Base-by-base conservation (phyloP, 331 rosid genomes). In the Arachis monticola region DNA sequence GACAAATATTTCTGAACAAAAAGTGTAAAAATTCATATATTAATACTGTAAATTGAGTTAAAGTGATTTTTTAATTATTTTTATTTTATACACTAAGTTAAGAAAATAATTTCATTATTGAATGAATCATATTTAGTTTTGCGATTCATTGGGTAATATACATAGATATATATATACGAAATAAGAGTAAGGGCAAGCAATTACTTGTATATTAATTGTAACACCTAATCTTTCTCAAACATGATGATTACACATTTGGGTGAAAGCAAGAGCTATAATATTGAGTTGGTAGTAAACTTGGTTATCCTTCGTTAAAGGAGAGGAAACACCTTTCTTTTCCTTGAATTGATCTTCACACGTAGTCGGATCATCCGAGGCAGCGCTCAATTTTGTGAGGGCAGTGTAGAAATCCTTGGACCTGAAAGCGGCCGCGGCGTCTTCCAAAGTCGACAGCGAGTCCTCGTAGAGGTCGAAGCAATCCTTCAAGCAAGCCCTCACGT, bases 311-410 rank as follows among this genome's bases (percentile, higher is more conserved):
- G 84, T 82, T 48, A 85, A 69, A 66, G 90, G 92, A 74, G 85
- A 88, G 4, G 9, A 61, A 64, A 50, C 82, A 31, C 83, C 83
- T 76, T 80, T 69, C 83, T 64, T 87, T 6, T 86, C 92, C 71
- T 70, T 78, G 73, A 88, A 91, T 1, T 86, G 90, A 52, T 91
- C 92, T 69, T 88, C 90, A 77, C 93, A 87, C 0, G 86, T 85
- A 42, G 46, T 46, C 0, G 96, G 65, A 30, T 74, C 73, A 74
- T 86, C 93, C 90, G 88, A 10, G 53, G 91, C 82, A 42, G 93
- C 71, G 31, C 93, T 85, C 30, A 67, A 0, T 0, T 65, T 14
- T 35, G 60, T 47, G 50, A 0, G 0, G 30, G 78, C 82, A 0
- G 79, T 77, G 69, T 77, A 69, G 14, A 81, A 89, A 64, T 89